Conservation (phyloP, 768 basidiomycete genomes). For the Artomyces pyxidatus region DNA sequence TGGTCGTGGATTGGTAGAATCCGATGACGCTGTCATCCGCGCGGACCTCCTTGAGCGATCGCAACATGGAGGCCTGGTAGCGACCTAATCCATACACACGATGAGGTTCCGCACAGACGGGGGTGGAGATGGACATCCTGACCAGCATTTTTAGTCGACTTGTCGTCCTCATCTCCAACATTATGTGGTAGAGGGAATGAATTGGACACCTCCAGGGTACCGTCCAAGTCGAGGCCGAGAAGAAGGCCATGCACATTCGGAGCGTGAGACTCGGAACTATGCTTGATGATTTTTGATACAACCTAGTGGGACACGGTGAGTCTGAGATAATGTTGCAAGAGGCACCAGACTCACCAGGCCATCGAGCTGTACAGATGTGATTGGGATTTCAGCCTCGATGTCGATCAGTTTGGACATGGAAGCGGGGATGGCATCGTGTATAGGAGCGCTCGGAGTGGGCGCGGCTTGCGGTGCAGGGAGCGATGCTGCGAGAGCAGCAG, state of each 20-base stretch:
- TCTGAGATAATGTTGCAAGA: too few relatives aligned
- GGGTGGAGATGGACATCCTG: conserved; percentile 21
- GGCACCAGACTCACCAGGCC: conserved; percentile 80
- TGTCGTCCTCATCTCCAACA: conserved; percentile 71
- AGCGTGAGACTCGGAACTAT: conserved; percentile 70
- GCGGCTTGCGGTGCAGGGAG: conserved; percentile 58
- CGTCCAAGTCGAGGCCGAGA: conserved; percentile 88
- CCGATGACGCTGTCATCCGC: conserved; percentile 89
- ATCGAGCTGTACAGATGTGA: conserved; percentile 76
- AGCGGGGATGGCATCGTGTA: conserved; percentile 82
- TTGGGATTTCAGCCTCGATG: conserved; percentile 82
- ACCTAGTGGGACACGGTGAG: conserved; percentile 48
- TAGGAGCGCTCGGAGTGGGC: conserved; percentile 53
- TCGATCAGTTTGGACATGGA: conserved; percentile 92
- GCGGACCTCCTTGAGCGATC: conserved; percentile 84
- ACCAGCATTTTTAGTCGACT: conserved; percentile 71
- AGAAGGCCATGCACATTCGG: conserved; percentile 77
- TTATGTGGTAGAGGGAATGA: conserved; percentile 79
- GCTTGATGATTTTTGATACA: conserved; percentile 90
- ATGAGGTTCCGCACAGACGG: not conserved
- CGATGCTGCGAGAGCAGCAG: conserved; percentile 83
- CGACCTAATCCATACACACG: conserved; percentile 38
- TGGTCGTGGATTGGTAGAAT: conserved; percentile 85
- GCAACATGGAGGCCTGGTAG: conserved; percentile 79
- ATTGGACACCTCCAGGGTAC: conserved; percentile 84